Evolutionary conservation across 495 filamentous ascomycete species (phyloP), one percentile per base, ranked within the genome.

Genomic region (Tuber calosporum): DNA sequence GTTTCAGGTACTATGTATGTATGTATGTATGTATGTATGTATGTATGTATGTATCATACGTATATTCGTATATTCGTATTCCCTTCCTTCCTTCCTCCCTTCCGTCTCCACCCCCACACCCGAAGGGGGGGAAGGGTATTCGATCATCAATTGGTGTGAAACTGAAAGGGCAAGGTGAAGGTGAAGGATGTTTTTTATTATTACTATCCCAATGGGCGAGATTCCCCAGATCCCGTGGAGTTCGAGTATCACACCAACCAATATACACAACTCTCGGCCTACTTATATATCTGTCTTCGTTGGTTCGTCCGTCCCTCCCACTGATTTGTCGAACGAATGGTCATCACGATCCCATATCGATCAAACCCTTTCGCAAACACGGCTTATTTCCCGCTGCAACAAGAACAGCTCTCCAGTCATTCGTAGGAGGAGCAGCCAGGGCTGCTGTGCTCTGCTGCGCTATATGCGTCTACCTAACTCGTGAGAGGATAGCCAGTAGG

Each of bases 321-420:
- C 53, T 62, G 26, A 62, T 62, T 62, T 17, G 53, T 62, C 11
- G 53, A 34, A 62, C n/a, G 53, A 62, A 62, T 26, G 53, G 34
- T 62, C 53, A 34, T 34, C 53, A 62, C 53, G 53, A 62, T 62
- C 53, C 26, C 11, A 62, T 34, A 62, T 62, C 53, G 53, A 62
- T 34, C 53, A 34, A 62, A 62, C 26, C 53, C 53, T 15, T 34
- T 34, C 1, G 26, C 26, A 62, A 34, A 62, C 53, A 62, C 30
- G 53, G 53, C 53, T 34, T 34, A 62, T 62, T 62, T 62, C 53
- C 53, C 53, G 53, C 53, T 34, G 53, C 48, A 26, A 13, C 48
- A 30, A 1, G 45, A 7, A 58, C 22, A 62, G n/a, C 26, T 15
- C 53, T 62, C 53, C 48, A 34, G 13, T 26, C 30, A 62, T 62